Base-by-base conservation (phyloP, 179 eudicot species). In the Spinacia oleracea region DNA sequence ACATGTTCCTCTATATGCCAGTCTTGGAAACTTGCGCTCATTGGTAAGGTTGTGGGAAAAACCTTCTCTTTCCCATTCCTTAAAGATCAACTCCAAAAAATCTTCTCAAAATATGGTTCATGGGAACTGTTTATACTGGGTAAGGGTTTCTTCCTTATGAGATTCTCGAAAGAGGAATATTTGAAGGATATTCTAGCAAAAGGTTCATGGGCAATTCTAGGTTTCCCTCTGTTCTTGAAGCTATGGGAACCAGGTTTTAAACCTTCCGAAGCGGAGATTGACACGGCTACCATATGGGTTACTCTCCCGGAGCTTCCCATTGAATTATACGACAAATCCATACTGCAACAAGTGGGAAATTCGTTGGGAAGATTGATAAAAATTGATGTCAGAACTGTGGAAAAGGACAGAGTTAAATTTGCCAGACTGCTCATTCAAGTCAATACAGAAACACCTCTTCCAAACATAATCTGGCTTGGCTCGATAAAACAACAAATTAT, bases 371-470 rank as follows among this genome's bases (percentile, higher is more conserved):
- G 32, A 32, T n/a, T 64, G 3, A 18, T 64, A 0, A 64, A 29
- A 16, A 31, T 64, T 0, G 69, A 64, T 7, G 20, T 32, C n/a
- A 29, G 16, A 16, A 31, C 69, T 0, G 0, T 10, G 0, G 10
- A 34, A 0, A 34, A 8, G 1, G 42, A 32, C 0, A 29, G 8
- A 63, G 40, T 16, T 2, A 11, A 40, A 0, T 63, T 11, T 63
- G 68, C 20, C 0, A 63, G 9, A 1, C 5, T 63, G 6, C 14
- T 32, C 2, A 32, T 63, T 1, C 40, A 63, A 10, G 4, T 63
- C 4, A 21, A 63, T 12, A 0, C 8, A 1, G 1, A 5, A 0
- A 58, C 21, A 1, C 27, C 0, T 0, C 0, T 6, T 0, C 31
- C 63, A 1, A 2, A 23, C 1, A 2, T 10, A 0, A 23, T 58